A percentile compares a stretch with the other conserved stretches of the same genome.
phyloP scores from a whole-genome alignment of 176 grass and related monocot genomes.

The Sorghum bicolor region Sorghum_bicolor_NCBIv3 NC_012873.2:41663001-41663500 shows the following conservation, averaged over 20 bases:
- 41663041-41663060: neutral
- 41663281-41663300: neutral
- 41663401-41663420: neutral
- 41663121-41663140: neutral
- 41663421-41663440: too few species aligned
- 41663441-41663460: too few species aligned
- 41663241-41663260: neutral
- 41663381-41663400: neutral
- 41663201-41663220: neutral
- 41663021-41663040: neutral
- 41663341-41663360: neutral
- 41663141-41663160: neutral
- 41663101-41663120: neutral
- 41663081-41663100: neutral
- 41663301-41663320: neutral
- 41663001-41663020: neutral
- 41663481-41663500: neutral
- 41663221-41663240: neutral
- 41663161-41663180: neutral
- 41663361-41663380: neutral
- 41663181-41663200: neutral
- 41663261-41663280: neutral
- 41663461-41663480: neutral
- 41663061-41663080: constrained; percentile 19
- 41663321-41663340: neutral